Evolutionary conservation across 140 eudicot genomes (phyloP).

Genomic region (Cichorium intybus): DNA sequence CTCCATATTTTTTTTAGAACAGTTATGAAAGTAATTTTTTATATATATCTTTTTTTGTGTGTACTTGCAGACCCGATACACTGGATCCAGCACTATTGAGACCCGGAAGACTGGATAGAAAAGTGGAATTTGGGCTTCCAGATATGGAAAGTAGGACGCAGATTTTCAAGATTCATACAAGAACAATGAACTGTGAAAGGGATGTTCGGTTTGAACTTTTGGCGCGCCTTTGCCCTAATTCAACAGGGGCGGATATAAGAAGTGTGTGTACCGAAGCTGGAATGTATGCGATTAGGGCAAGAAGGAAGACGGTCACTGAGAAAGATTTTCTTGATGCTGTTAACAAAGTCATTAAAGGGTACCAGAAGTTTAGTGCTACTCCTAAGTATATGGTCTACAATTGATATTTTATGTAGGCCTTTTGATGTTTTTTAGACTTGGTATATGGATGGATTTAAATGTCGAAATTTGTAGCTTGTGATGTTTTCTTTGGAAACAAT

Average conservation of each 20-base stretch:
- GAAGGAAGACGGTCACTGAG: slow-evolving; percentile 94
- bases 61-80: slow-evolving; percentile 70
- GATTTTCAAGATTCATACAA: slow-evolving; percentile 94
- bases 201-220: slow-evolving; percentile 92
- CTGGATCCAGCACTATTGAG: slow-evolving; percentile 94
- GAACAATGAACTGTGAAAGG: slow-evolving; percentile 97
- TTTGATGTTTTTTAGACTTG: neutral
- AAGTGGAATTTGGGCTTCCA: slow-evolving; percentile 95
- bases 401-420: slow-evolving; percentile 23
- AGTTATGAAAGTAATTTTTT: too few species aligned
- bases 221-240: slow-evolving; percentile 98
- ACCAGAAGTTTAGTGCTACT: slow-evolving; percentile 94
- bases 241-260: slow-evolving; percentile 97
- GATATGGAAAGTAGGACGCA: slow-evolving; percentile 97
- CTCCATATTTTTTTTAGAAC: neutral
- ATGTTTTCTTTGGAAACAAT: neutral
- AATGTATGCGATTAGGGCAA: slow-evolving; percentile 87
- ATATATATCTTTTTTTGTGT: too few species aligned
- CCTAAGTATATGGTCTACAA: slow-evolving; percentile 95
- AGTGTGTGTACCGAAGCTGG: slow-evolving; percentile 99
- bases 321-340: slow-evolving; percentile 96
- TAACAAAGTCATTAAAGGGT: slow-evolving; percentile 91
- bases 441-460: neutral
- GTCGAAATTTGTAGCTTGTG: neutral
- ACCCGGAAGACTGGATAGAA: slow-evolving; percentile 92